Percentiles rank a stretch among this genome's conserved stretches.
Evolutionary conservation across 1,139 yeast species (phyloP).

Genomic region (Eremothecium gossypii): DNA sequence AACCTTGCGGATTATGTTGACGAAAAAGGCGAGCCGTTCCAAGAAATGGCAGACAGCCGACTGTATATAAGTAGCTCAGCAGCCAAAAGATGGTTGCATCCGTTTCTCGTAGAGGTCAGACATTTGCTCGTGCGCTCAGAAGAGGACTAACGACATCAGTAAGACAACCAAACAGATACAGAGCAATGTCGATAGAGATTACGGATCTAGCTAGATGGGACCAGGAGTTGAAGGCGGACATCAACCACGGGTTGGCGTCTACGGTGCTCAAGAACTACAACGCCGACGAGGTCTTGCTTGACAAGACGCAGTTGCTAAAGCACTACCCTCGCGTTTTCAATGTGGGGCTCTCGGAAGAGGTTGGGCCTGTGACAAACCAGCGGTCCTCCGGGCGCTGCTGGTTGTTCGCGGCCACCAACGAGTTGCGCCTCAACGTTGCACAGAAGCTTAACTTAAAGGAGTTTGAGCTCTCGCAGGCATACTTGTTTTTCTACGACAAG

Average conservation of each 20-base stretch:
- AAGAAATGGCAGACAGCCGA: too few relatives aligned
- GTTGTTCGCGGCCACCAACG: conserved; percentile 76
- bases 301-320: conserved; percentile 23
- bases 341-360: conserved; percentile 51
- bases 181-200: conserved; percentile 17
- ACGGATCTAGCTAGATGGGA: conserved; percentile 30
- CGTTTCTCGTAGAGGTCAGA: too few relatives aligned
- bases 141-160: too few relatives aligned
- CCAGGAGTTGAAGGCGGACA: conserved; percentile 25
- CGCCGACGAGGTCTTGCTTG: conserved; percentile 31
- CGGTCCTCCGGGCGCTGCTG: conserved; percentile 74
- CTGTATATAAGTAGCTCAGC: too few relatives aligned
- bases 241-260: conserved; percentile 32
- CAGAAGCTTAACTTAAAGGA: conserved; percentile 55
- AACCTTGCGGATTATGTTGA: too few relatives aligned
- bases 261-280: conserved; percentile 32
- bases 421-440: conserved; percentile 55
- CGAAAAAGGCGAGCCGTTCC: too few relatives aligned
- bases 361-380: conserved; percentile 67
- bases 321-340: conserved; percentile 39
- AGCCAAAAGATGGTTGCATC: too few relatives aligned
- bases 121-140: too few relatives aligned
- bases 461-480: conserved; percentile 67
- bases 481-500: conserved; percentile 65
- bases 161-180: too few relatives aligned